Percentiles rank a stretch among this genome's conserved stretches.
Conservation (phyloP, 179 eudicot species). For the Heliamphora pulchella region DNA sequence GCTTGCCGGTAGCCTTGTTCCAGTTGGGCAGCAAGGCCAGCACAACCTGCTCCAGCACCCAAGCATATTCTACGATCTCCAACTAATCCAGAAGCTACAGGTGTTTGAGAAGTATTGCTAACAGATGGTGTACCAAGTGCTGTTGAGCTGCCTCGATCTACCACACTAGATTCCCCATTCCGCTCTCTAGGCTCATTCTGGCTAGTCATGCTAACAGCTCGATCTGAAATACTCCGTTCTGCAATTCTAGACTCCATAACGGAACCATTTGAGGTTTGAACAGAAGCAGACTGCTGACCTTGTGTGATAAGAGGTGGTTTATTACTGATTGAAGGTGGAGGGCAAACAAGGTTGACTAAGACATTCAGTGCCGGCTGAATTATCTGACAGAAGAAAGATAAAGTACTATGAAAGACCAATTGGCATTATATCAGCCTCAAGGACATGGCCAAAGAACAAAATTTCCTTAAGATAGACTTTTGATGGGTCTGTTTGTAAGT, state of each 20-base stretch:
- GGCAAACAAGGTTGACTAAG: constrained; percentile 92
- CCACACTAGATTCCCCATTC: constrained; percentile 50
- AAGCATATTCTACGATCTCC: constrained; percentile 93
- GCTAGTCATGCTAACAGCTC: constrained; percentile 32
- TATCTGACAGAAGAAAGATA: constrained; percentile 53
- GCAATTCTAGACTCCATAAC: constrained; percentile 38
- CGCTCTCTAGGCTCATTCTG: constrained; percentile 60
- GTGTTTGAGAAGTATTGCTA: constrained; percentile 38
- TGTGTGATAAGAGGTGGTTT: constrained; percentile 54
- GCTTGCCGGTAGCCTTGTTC: constrained; percentile 96
- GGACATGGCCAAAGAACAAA: background rate
- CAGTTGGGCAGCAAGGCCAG: constrained; percentile 92
- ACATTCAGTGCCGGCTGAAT: constrained; percentile 87
- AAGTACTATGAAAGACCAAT: constrained; percentile 7
- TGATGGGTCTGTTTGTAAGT: too few relatives aligned
- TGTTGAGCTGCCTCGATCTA: constrained; percentile 43
- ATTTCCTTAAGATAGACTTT: too few relatives aligned
- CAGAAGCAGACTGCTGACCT: constrained; percentile 45
- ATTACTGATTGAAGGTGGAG: constrained; percentile 98
- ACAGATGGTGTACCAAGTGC: constrained; percentile 23
- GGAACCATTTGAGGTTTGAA: constrained; percentile 47
- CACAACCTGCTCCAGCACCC: constrained; percentile 89
- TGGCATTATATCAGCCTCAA: constrained; percentile 4
- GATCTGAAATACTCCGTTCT: constrained; percentile 39
- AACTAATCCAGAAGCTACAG: constrained; percentile 75